Conservation (phyloP, 2,329 filamentous ascomycete species). For the Orbilia javanica region DNA sequence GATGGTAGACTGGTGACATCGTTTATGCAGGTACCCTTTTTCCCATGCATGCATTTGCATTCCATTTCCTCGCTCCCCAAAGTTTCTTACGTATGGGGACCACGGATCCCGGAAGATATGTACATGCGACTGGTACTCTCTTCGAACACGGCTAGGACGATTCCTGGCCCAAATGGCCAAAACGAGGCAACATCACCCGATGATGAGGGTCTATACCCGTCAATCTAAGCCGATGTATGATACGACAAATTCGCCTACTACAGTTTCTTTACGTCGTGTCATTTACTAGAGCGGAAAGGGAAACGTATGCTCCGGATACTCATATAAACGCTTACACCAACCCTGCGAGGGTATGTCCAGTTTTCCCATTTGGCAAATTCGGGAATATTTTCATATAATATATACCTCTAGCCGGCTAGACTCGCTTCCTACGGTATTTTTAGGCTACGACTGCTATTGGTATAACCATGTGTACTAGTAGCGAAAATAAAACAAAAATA, state of each 20-base stretch:
- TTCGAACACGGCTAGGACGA: not conserved
- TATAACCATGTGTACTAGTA: not conserved
- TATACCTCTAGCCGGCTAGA: constrained; percentile 3
- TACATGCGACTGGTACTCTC: constrained; percentile 9
- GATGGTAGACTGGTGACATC: constrained; percentile 1
- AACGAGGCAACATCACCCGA: constrained; percentile 21
- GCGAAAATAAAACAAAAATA: no score
- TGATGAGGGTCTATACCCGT: not conserved
- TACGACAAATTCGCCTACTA: not conserved
- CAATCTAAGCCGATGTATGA: not conserved
- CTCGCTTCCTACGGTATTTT: not conserved
- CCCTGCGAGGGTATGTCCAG: not conserved
- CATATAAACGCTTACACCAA: not conserved
- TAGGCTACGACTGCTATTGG: constrained; percentile 13
- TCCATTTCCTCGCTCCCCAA: not conserved
- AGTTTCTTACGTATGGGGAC: not conserved
- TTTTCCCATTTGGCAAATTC: not conserved
- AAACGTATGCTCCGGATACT: not conserved
- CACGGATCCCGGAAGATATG: not conserved
- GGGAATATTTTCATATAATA: not conserved
- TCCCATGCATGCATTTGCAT: not conserved
- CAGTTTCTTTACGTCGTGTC: not conserved
- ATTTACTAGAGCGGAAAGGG: not conserved
- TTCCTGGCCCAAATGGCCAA: not conserved
- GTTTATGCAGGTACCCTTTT: constrained; percentile 53